These are phyloP conservation scores for Hypoxylon cercidicola DNA, from an alignment of 495 filamentous ascomycete genomes.

Conservation along the genomic window DNA sequence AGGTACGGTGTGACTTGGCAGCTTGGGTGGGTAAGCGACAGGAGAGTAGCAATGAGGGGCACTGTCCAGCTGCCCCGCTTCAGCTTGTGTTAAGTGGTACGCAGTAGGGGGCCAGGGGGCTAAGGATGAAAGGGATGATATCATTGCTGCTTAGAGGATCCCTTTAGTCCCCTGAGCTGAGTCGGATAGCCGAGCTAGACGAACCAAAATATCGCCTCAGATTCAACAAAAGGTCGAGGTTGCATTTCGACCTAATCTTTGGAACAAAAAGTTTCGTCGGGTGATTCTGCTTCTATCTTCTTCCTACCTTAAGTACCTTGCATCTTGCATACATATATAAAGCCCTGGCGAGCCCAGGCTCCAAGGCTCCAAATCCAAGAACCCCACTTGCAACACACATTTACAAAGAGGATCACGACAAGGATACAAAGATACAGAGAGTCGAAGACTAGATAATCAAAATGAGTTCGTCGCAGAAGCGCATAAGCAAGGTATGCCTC, in stretches of 20 bases:
- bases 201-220: too few species aligned
- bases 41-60: neutral
- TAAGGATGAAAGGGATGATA: neutral
- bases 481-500: constrained; percentile 49
- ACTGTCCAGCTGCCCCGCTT: neutral
- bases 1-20: too few species aligned
- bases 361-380: too few species aligned
- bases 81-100: neutral
- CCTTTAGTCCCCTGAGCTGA: too few species aligned
- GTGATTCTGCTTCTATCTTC: too few species aligned
- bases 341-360: too few species aligned
- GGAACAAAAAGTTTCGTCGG: neutral
- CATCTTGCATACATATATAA: too few species aligned
- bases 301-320: neutral
- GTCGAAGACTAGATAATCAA: constrained; percentile 1
- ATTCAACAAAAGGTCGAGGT: neutral
- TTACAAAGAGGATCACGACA: neutral
- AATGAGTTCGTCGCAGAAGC: constrained; percentile 51
- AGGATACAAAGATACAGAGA: neutral
- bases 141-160: neutral
- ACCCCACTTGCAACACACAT: neutral
- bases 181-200: neutral
- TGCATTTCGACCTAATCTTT: neutral
- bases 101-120: neutral
- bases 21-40: too few species aligned